Evolutionary conservation across 1,139 yeast species (phyloP), one percentile per base, ranked within the genome.

Genomic region (Yamadazyma dendronema): DNA sequence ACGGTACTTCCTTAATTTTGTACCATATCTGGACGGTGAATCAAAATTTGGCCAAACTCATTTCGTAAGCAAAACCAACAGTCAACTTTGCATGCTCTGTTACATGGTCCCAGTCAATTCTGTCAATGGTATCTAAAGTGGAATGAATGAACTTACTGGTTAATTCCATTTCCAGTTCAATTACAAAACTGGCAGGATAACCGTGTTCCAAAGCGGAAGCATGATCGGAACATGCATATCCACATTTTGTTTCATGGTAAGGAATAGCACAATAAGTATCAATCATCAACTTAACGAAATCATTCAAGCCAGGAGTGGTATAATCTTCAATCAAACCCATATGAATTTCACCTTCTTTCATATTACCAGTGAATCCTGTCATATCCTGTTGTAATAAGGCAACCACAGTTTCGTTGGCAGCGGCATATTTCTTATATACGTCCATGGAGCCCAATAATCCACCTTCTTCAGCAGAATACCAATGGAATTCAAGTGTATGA

Each of bases 361-460:
- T 64, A 34, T 73, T 76, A 33, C 76, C 73, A 7, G 83, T 77
- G 54, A 74, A 89, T 0, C 97, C 97, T 1, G 97, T 87, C 97
- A 90, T 90, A 56, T 90, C 97, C 58, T 89, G 96, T 60, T 90
- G 97, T 35, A 90, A 69, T 89, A 89, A 84, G 4, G 90, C 90
- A 25, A 81, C 73, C 16, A 90, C 90, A 14, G 72, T 67, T 40
- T 66, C 72, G 28, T 68, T 67, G 2, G 61, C 49, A 9, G 57
- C 53, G 17, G 71, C 59, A 53, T 85, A 85, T 22, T 68, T 62
- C 14, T 76, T 62, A 58, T 86, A 86, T 9, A 90, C 77, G 43
- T 87, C 95, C 47, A 79, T 75, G 4, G 96, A 87, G 0, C 98
- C 98, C 38, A 87, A 68, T 40, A 88, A 67, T 0, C 97, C 97